These are phyloP conservation scores for Monosporascus ibericus DNA, from an alignment of 2,329 filamentous ascomycete genomes.

Conservation along the genomic window DNA sequence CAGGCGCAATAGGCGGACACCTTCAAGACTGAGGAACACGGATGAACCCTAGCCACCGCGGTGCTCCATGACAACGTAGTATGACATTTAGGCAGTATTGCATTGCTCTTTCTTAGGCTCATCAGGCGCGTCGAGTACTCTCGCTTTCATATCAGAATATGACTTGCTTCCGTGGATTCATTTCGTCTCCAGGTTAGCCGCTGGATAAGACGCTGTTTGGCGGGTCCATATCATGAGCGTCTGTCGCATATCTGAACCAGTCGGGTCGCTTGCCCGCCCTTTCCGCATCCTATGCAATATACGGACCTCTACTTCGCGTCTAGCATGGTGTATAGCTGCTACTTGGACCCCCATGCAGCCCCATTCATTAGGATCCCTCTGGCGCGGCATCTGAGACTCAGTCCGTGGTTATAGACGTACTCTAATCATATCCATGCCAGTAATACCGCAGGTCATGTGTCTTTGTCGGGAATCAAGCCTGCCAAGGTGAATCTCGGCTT, in stretches of 20 bases:
- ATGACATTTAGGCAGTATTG: neutral
- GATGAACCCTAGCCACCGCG: neutral
- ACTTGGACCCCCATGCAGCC: conserved; percentile 16
- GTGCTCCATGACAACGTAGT: neutral
- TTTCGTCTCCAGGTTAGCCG: conserved; percentile 9
- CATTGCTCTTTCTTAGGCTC: neutral
- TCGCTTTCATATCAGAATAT: conserved; percentile 1
- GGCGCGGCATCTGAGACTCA: conserved; percentile 18
- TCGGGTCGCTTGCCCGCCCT: conserved; percentile 17
- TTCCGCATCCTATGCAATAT: conserved; percentile 17
- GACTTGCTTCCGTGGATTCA: conserved; percentile 16
- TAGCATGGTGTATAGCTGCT: conserved; percentile 16
- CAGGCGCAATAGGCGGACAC: neutral
- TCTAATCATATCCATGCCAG: conserved; percentile 6
- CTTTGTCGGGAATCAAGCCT: conserved; percentile 20
- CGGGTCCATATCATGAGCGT: conserved; percentile 12
- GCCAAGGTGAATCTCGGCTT: conserved; percentile 11
- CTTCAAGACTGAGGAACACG: neutral
- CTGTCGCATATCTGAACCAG: conserved; percentile 23
- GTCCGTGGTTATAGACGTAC: conserved; percentile 11
- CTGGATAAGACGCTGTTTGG: neutral
- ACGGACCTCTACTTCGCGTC: conserved; percentile 10
- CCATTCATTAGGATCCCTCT: conserved; percentile 15
- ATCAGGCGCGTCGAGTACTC: neutral
- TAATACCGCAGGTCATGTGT: conserved; percentile 14